Percentiles rank a stretch among this genome's conserved stretches.
These are phyloP conservation scores for Gossypium sturtianum DNA, from an alignment of 345 rosid genomes.

Conservation along the genomic window DNA sequence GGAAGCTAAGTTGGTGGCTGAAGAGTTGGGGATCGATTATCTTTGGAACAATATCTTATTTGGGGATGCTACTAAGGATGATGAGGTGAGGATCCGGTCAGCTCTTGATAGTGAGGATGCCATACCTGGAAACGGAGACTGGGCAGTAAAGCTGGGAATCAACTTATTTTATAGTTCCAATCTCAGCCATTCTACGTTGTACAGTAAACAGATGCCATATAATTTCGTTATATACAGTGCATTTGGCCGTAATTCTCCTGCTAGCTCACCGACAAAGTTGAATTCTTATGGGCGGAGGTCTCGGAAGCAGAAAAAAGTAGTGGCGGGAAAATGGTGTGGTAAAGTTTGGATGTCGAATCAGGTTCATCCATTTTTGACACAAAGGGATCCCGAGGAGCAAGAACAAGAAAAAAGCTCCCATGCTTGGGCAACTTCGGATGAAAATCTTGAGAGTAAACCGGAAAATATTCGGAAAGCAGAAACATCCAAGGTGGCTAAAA, in stretches of 20 bases:
- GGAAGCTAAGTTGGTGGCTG: constrained; percentile 68
- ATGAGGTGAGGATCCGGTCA: constrained; percentile 57
- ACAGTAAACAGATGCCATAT: constrained; percentile 97
- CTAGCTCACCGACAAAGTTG: constrained; percentile 38
- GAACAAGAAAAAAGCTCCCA: constrained; percentile 44
- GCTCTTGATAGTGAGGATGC: constrained; percentile 81
- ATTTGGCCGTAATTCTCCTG: constrained; percentile 72
- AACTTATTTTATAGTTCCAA: constrained; percentile 85
- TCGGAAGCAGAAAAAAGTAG: constrained; percentile 63
- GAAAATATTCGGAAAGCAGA: constrained; percentile 28
- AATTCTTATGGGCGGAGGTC: constrained; percentile 43
- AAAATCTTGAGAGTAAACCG: constrained; percentile 40
- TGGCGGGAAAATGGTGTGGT: constrained; percentile 98
- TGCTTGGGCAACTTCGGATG: constrained; percentile 32
- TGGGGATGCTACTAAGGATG: constrained; percentile 58
- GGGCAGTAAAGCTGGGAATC: constrained; percentile 89
- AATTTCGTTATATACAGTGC: constrained; percentile 74
- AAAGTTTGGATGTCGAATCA: constrained; percentile 98
- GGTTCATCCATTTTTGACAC: constrained; percentile 72
- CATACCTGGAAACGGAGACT: constrained; percentile 76
- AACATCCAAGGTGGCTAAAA: constrained; percentile 35
- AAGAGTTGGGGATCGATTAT: constrained; percentile 61
- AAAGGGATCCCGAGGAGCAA: constrained; percentile 46
- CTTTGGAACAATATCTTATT: constrained; percentile 57
- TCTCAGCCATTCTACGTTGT: constrained; percentile 79